A percentile compares a stretch with the other conserved stretches of the same genome.
phyloP scores from a whole-genome alignment of 495 filamentous ascomycete species.

The Daldinia grandis region DNA sequence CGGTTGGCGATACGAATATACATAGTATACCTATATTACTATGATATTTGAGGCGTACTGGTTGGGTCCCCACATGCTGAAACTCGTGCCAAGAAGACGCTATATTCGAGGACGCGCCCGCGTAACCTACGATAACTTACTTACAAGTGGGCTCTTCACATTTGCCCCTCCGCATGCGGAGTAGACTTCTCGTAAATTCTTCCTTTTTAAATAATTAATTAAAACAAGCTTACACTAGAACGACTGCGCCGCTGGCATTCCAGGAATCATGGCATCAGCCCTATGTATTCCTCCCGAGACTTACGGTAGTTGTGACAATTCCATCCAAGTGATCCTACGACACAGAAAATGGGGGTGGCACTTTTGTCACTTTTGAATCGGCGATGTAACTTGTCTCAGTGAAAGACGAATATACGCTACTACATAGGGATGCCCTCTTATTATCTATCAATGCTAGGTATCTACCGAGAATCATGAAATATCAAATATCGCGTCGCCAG shows the following conservation, averaged over 20 bases:
- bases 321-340: constrained; percentile 1
- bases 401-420: constrained; percentile 1
- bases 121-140: constrained; percentile 30
- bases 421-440: background rate
- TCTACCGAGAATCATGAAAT: constrained; percentile 18
- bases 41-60: constrained; percentile 20
- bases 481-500: constrained; percentile 23
- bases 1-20: constrained; percentile 30
- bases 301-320: background rate
- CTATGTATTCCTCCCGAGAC: constrained; percentile 1
- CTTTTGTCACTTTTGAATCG: background rate
- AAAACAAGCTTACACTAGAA: background rate
- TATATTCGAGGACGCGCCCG: constrained; percentile 17
- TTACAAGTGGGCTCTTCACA: background rate
- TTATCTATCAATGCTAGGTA: background rate
- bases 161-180: background rate
- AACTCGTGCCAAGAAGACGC: constrained; percentile 34
- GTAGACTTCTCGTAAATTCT: background rate
- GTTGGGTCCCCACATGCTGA: constrained; percentile 29
- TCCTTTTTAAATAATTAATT: background rate
- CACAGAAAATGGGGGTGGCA: background rate
- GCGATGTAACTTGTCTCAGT: background rate
- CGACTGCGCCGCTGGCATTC: background rate
- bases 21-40: background rate
- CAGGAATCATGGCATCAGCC: background rate